phyloP scores from a whole-genome alignment of 2,329 filamentous ascomycete species.

The Lasiodiplodia sp. region DNA sequence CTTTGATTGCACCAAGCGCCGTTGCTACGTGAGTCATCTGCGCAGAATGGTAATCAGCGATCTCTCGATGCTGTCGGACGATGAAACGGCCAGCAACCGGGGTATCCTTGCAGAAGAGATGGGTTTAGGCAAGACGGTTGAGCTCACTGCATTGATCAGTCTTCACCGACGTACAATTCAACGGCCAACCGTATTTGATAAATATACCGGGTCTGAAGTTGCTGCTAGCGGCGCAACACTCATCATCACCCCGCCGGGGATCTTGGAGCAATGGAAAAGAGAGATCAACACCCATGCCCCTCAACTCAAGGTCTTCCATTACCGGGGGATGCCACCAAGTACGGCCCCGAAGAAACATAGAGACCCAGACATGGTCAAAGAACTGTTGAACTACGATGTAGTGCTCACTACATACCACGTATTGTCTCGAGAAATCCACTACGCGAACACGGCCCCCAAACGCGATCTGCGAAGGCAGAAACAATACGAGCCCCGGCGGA shows the following conservation, averaged over 20 bases:
- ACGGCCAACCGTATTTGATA: slow-evolving; percentile 43
- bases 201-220: slow-evolving; percentile 54
- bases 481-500: slow-evolving; percentile 70
- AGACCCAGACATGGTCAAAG: slow-evolving; percentile 52
- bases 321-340: slow-evolving; percentile 57
- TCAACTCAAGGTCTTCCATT: slow-evolving; percentile 62
- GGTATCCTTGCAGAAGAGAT: slow-evolving; percentile 83
- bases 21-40: slow-evolving; percentile 67
- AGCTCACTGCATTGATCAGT: slow-evolving; percentile 74
- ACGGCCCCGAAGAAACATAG: slow-evolving; percentile 40
- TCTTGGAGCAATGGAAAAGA: slow-evolving; percentile 69
- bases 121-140: slow-evolving; percentile 82
- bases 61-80: slow-evolving; percentile 50
- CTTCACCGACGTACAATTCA: slow-evolving; percentile 60
- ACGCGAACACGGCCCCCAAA: slow-evolving; percentile 72
- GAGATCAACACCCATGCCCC: slow-evolving; percentile 67
- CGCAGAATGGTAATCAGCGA: slow-evolving; percentile 67
- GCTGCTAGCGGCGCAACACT: slow-evolving; percentile 64
- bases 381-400: slow-evolving; percentile 62
- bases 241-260: slow-evolving; percentile 68
- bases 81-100: slow-evolving; percentile 55
- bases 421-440: slow-evolving; percentile 82
- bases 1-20: slow-evolving; percentile 56
- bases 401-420: slow-evolving; percentile 72
- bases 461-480: slow-evolving; percentile 71